Base-by-base conservation (phyloP, 1,284 basidiomycete genomes). In the Flammula alnicola region DNA sequence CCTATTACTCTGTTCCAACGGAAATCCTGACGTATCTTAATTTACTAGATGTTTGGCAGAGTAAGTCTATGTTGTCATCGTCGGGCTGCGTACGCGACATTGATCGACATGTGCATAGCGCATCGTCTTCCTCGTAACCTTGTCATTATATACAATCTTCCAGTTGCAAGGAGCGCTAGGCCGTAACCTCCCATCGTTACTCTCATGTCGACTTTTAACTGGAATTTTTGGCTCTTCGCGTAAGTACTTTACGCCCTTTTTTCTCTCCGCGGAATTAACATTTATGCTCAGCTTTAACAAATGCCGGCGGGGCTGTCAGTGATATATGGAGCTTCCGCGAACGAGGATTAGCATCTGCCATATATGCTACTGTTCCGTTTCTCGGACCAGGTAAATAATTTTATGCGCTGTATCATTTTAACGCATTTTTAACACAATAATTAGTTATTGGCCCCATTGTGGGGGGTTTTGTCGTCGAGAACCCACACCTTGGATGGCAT, bases 351-450 rank as follows among this genome's bases (percentile, higher is more conserved):
- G 84, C 85, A 9, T 77, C 80, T 2, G 73, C 78, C 8, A 71
- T 88, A 6, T 88, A 87, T 62, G 76, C 83, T 0, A 77, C 79
- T 2, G 84, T 85, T 12, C 86, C 88, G 1, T 90, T 88, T 63
- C 73, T 88, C 14, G 90, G 88, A 7, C 88, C 88, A 63, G 78
- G 79, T 79, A 60, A 14, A 74, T 68, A 10, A 51, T 66, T 23
- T 40, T 32, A 32, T n/a, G 14, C 27, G 33, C 19, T 6, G 27
- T 7, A 14, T 25, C 17, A 25, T 25, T 41, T 19, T 42, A 16
- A 25, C 33, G n/a, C n/a, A n/a, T n/a, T n/a, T n/a, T n/a, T 23
- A 7, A 31, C 16, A 31, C 12, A 19, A 11, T 16, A 41, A 37
- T n/a, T n/a, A 78, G 79, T 83, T 7, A 68, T 81, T 30, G 82